Evolutionary conservation across 129 eudicot species (phyloP).

Genomic region (Scalesia atractyloides): DNA sequence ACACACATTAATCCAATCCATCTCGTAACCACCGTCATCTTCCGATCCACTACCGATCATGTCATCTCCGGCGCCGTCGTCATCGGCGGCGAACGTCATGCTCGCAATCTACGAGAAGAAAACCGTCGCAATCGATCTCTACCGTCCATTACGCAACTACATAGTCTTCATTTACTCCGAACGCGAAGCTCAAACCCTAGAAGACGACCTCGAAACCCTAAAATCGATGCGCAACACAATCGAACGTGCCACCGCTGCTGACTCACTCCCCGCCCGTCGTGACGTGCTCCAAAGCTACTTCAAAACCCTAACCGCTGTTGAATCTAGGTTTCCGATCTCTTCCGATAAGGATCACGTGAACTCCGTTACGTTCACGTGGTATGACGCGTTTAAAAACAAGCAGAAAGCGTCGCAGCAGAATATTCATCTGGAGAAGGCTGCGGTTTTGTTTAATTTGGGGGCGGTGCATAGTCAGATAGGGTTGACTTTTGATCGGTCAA

Average conservation of each 20-base stretch:
- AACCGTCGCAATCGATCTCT: constrained; percentile 65
- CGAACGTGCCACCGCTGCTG: constrained; percentile 50
- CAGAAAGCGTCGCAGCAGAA: constrained; percentile 76
- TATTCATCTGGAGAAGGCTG: constrained; percentile 89
- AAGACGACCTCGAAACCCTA: constrained; percentile 88
- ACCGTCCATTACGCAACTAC: constrained; percentile 93
- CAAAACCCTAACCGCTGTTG: constrained; percentile 76
- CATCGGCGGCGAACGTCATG: constrained; percentile 74
- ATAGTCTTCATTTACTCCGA: constrained; percentile 84
- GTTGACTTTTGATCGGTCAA: constrained; percentile 58
- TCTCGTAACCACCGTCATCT: not conserved
- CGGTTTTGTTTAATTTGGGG: constrained; percentile 83
- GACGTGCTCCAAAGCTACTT: constrained; percentile 69
- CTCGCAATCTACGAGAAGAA: constrained; percentile 93
- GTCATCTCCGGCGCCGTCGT: constrained; percentile 69
- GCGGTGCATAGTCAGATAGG: constrained; percentile 95
- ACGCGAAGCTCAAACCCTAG: constrained; percentile 90
- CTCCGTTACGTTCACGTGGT: constrained; percentile 76
- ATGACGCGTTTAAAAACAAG: constrained; percentile 80
- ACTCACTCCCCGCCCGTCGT: constrained; percentile 71
- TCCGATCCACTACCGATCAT: constrained; percentile 41
- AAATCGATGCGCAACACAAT: constrained; percentile 61
- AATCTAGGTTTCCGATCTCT: constrained; percentile 89
- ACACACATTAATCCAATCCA: constrained; percentile 16
- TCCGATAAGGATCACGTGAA: constrained; percentile 80